Conservation (phyloP, 192 early-diverging fungal species). For the Gryganskiella cystojenkinii region DNA sequence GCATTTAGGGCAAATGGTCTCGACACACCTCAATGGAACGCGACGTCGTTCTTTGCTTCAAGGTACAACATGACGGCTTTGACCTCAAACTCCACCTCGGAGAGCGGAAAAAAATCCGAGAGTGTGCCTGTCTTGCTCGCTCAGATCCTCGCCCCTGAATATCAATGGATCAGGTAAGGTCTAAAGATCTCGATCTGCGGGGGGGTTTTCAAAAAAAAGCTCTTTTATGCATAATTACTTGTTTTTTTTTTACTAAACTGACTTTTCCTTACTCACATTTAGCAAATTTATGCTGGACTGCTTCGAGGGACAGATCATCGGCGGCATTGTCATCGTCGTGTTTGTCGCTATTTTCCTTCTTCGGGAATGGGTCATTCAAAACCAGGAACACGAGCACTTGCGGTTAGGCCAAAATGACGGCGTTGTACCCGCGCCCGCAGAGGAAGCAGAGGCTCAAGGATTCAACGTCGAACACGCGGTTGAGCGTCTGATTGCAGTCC, state of each 20-base stretch:
- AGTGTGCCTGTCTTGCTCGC: conserved; percentile 9
- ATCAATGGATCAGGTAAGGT: conserved; percentile 40
- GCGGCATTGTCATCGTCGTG: conserved; percentile 76
- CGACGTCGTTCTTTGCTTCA: conserved; percentile 21
- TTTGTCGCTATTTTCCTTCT: conserved; percentile 83
- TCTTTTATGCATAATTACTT: no score
- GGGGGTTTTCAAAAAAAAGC: no score
- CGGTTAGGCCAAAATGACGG: conserved; percentile 9
- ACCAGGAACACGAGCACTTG: conserved; percentile 33
- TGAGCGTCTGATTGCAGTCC: conserved; percentile 40
- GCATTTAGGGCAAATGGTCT: conserved; percentile 49
- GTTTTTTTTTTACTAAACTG: no score
- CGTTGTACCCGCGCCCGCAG: conserved; percentile 9
- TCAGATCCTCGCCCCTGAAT: conserved; percentile 22
- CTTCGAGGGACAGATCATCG: conserved; percentile 90
- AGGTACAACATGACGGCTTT: conserved; percentile 21
- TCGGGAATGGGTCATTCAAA: conserved; percentile 88
- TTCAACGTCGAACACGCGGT: conserved; percentile 44
- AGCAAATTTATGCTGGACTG: conserved; percentile 71
- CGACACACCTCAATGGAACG: conserved; percentile 35
- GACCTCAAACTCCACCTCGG: not conserved
- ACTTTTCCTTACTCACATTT: not conserved
- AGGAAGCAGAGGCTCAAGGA: conserved; percentile 17
- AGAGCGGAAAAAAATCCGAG: conserved; percentile 4
- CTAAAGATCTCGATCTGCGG: not conserved